phyloP scores from a whole-genome alignment of 1,284 basidiomycete species.

The Heterobasidion irregulare region DNA sequence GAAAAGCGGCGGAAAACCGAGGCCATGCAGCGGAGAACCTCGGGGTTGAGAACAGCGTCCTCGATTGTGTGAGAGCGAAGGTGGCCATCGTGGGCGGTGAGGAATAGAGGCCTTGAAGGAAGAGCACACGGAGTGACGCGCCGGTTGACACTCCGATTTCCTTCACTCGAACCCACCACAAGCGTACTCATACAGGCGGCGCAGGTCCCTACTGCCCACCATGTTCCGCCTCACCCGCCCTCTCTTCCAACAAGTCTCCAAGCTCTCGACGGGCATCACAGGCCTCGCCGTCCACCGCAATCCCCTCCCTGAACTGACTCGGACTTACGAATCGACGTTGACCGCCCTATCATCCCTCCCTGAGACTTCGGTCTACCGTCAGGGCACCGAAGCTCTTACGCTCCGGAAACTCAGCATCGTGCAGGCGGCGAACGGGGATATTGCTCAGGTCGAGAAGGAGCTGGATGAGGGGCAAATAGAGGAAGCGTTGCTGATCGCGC shows the following conservation, averaged over 20 bases:
- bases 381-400: slow-evolving; percentile 85
- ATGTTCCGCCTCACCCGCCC: slow-evolving; percentile 81
- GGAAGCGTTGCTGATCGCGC: slow-evolving; percentile 76
- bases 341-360: slow-evolving; percentile 67
- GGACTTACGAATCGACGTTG: slow-evolving; percentile 79
- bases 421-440: slow-evolving; percentile 57
- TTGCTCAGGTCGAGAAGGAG: slow-evolving; percentile 62
- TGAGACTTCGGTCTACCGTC: slow-evolving; percentile 79
- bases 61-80: slow-evolving; percentile 26
- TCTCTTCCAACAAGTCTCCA: slow-evolving; percentile 54
- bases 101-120: neutral
- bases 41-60: slow-evolving; percentile 25
- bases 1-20: slow-evolving; percentile 18
- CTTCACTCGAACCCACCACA: neutral
- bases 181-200: no score
- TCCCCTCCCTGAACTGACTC: slow-evolving; percentile 71
- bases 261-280: slow-evolving; percentile 75
- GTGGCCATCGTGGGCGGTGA: slow-evolving; percentile 28
- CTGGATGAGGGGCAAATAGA: slow-evolving; percentile 78
- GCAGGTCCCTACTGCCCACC: slow-evolving; percentile 10
- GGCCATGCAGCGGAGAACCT: slow-evolving; percentile 27
- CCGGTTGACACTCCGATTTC: slow-evolving; percentile 11
- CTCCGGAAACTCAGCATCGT: slow-evolving; percentile 75
- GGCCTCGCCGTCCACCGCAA: slow-evolving; percentile 69
- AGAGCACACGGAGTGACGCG: neutral